phyloP scores from a whole-genome alignment of 768 basidiomycete species.

The Trametes punicea region DNA sequence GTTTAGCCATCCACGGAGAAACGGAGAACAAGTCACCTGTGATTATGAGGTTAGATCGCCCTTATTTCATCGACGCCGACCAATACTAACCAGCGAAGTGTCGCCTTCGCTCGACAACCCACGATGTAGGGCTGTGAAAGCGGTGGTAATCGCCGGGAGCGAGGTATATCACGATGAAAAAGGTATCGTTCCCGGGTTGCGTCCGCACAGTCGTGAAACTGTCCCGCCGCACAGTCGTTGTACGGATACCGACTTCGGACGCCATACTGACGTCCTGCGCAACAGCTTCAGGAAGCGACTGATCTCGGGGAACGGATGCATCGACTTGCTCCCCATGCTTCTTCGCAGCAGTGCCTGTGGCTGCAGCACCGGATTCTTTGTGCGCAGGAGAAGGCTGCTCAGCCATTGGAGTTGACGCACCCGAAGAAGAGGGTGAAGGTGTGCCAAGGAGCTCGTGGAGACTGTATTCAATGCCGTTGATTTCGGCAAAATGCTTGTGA shows the following conservation, averaged over 20 bases:
- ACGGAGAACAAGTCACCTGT: slow-evolving; percentile 93
- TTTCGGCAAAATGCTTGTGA: slow-evolving; percentile 89
- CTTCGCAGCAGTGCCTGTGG: slow-evolving; percentile 33
- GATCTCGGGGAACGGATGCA: slow-evolving; percentile 66
- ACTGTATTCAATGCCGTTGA: slow-evolving; percentile 96
- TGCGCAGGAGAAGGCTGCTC: slow-evolving; percentile 1
- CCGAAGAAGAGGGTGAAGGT: slow-evolving; percentile 36
- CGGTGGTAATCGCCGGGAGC: slow-evolving; percentile 98
- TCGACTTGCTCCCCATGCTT: slow-evolving; percentile 72
- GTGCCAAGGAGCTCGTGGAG: slow-evolving; percentile 85
- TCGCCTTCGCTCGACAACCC: slow-evolving; percentile 94
- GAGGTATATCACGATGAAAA: slow-evolving; percentile 94
- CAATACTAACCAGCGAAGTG: slow-evolving; percentile 90
- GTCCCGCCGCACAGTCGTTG: slow-evolving; percentile 34
- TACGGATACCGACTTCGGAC: slow-evolving; percentile 60
- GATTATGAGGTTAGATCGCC: too few relatives aligned
- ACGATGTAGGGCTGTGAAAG: slow-evolving; percentile 92
- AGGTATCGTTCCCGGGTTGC: slow-evolving; percentile 78
- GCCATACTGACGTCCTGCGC: slow-evolving; percentile 72
- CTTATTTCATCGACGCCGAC: too few relatives aligned
- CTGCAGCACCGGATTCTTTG: slow-evolving; percentile 18
- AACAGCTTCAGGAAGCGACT: slow-evolving; percentile 50
- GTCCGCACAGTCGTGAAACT: slow-evolving; percentile 47
- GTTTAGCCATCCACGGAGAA: slow-evolving; percentile 91
- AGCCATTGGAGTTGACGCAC: slow-evolving; percentile 37